Base-by-base conservation (phyloP, 2,329 filamentous ascomycete genomes). In the Passalora sequoiae region DNA sequence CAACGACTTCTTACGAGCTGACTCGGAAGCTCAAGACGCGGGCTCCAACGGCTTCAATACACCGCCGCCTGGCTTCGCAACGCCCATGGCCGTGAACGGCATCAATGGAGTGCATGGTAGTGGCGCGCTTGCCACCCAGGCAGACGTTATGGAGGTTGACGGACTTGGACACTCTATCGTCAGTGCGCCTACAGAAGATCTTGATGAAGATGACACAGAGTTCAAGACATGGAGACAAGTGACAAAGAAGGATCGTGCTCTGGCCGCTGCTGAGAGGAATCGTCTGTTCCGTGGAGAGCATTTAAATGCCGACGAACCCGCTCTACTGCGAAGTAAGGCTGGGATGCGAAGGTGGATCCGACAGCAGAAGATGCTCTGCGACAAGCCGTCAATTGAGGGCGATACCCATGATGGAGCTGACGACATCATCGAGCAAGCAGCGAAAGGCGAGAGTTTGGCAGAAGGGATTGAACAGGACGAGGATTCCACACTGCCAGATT, bases 151-250 rank as follows among this genome's bases (percentile, higher is more conserved):
- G 78, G 92, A 98, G 45, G 80, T 92, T 24, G 92, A 97, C 61
- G 84, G 78, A 0, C 66, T 72, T 25, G 69, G 67, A n/a, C 78
- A 83, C 4, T 83, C 82, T 2, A 70, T 87, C 28, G 75, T 86
- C 43, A 78, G 78, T 12, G 75, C 84, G 46, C 77, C 78, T 21
- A 76, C 73, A 10, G 85, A 94, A 56, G 86, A 94, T 55, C 76
- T 78, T 9, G 88, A 88, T 54, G 81, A 94, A 56, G 89, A 97
- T 56, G 89, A 97, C 46, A 70, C 77, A 2, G 91, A 96, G 61
- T 95, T 92, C 69, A 94, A 94, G 64, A 86, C 92, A 25, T 98
- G 94, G 92, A 98, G 97, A 69, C 91, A 97, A 66, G 88, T 95
- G 29, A 98, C 92, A 2, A 97, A 97, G 69, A 96, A 92, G 63